phyloP scores from a whole-genome alignment of 176 grass and related monocot genomes.

The Musa troglodytarum region DNA sequence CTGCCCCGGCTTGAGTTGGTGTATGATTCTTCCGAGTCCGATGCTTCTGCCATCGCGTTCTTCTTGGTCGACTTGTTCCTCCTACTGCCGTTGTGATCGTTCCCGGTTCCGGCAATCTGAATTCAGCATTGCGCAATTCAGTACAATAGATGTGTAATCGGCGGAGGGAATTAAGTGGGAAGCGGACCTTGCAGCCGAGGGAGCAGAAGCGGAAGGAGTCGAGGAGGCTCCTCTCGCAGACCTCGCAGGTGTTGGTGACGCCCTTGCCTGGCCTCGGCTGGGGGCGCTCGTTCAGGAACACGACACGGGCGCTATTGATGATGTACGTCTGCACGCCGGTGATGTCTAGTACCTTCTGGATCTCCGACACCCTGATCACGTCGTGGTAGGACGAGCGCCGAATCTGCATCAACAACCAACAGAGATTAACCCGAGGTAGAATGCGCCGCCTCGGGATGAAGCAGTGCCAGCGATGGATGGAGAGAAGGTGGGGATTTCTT shows the following conservation, averaged over 20 bases:
- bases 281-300: slow-evolving; percentile 91
- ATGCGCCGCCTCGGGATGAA: too few species aligned
- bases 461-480: neutral
- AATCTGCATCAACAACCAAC: slow-evolving; percentile 34
- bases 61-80: slow-evolving; percentile 22
- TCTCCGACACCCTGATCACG: slow-evolving; percentile 92
- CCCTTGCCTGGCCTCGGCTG: slow-evolving; percentile 93
- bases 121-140: neutral
- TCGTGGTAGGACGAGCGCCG: slow-evolving; percentile 97
- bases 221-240: slow-evolving; percentile 91
- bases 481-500: neutral
- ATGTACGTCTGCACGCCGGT: slow-evolving; percentile 94
- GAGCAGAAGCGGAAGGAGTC: slow-evolving; percentile 99
- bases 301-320: slow-evolving; percentile 93
- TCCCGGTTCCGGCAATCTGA: slow-evolving; percentile 54
- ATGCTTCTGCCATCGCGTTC: slow-evolving; percentile 27
- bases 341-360: slow-evolving; percentile 96
- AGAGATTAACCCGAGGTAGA: too few species aligned
- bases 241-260: slow-evolving; percentile 95
- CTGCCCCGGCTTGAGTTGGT: slow-evolving; percentile 44
- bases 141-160: neutral
- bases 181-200: slow-evolving; percentile 83
- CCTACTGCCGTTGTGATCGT: slow-evolving; percentile 25
- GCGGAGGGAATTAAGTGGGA: neutral
- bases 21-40: slow-evolving; percentile 52